These are phyloP conservation scores for Penicillium sp. DNA, from an alignment of 2,329 filamentous ascomycete species.

Conservation along the genomic window DNA sequence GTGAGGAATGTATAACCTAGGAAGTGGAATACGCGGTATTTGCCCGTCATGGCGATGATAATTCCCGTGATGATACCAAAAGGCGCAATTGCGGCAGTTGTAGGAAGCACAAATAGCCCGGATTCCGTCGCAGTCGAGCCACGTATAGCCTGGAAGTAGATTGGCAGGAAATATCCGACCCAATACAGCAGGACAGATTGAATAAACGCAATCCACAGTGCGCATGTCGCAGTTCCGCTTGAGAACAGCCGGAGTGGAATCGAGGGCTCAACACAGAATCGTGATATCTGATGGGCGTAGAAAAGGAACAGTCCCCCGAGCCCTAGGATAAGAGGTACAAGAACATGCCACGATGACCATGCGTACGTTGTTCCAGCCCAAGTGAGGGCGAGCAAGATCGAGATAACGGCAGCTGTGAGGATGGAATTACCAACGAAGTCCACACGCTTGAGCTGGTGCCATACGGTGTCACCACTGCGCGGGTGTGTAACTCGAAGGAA, in stretches of 20 bases:
- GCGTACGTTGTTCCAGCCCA: constrained; percentile 31
- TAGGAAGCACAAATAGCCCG: constrained; percentile 34
- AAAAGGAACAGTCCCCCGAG: constrained; percentile 25
- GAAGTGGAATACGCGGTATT: constrained; percentile 33
- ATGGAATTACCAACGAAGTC: constrained; percentile 33
- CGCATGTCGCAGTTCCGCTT: not conserved
- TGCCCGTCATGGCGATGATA: constrained; percentile 34
- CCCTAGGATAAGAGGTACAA: constrained; percentile 31
- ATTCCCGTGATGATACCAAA: constrained; percentile 31
- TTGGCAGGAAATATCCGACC: constrained; percentile 38
- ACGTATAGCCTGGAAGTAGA: constrained; percentile 49
- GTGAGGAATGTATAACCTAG: constrained; percentile 28
- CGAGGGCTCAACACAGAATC: not conserved
- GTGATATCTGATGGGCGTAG: constrained; percentile 18
- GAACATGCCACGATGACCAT: constrained; percentile 31
- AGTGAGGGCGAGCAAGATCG: constrained; percentile 32
- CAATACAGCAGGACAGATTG: constrained; percentile 16
- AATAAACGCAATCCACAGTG: constrained; percentile 13
- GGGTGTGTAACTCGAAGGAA: constrained; percentile 14
- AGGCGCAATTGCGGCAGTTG: constrained; percentile 23
- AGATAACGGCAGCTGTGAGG: constrained; percentile 26
- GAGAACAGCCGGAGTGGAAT: constrained; percentile 1
- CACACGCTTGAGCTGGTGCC: constrained; percentile 12
- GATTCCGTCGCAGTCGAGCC: constrained; percentile 32
- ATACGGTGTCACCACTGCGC: not conserved